Base-by-base conservation (phyloP, 2,329 filamentous ascomycete genomes). In the Lachnellula suecica region DNA sequence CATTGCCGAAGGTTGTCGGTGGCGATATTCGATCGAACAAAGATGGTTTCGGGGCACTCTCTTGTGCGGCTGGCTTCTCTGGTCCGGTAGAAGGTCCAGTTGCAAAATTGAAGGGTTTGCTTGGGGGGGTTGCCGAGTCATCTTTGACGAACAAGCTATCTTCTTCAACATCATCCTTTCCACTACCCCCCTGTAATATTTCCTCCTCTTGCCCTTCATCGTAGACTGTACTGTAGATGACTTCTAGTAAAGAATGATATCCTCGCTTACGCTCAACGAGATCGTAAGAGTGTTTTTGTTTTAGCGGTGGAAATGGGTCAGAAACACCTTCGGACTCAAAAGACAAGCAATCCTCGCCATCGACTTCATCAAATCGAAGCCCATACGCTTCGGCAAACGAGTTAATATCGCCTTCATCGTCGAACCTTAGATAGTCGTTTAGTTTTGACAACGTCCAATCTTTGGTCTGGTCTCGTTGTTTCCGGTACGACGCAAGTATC, bases 391-490 rank as follows among this genome's bases (percentile, higher is more conserved):
- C 76, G 0, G 82, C 83, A 67, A 90, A 85, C 1, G 78, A 74
- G 15, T 87, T 74, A 8, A 88, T 85, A 52, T 91, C 83, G 27
- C 79, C 70, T 51, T 86, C 78, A 0, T 79, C 82, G 56, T 90
- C 88, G 58, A 90, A 91, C 15, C 76, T 74, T n/a, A 87, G 71
- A 55, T 81, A 79, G 8, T 68, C 70, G 61, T 84, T 84, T 23
- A 87, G 67, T 4, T 75, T 75, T 0, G 72, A 66, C 0, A 82
- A 75, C 1, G 82, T 85, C 42, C 86, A 76, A 57, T 87, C 83
- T 58, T 79, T 82, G 2, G 82, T 76, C 5, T 77, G 74, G 47
- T 79, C 78, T 53, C 80, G 75, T 22, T 79, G 79, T 51, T 82
- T 76, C 2, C 79, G 74, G 56, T 84, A 81, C 1, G 79, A 75